These are phyloP conservation scores for Sabuloglossum arenarium DNA, from an alignment of 495 filamentous ascomycete species.

Conservation along the genomic window DNA sequence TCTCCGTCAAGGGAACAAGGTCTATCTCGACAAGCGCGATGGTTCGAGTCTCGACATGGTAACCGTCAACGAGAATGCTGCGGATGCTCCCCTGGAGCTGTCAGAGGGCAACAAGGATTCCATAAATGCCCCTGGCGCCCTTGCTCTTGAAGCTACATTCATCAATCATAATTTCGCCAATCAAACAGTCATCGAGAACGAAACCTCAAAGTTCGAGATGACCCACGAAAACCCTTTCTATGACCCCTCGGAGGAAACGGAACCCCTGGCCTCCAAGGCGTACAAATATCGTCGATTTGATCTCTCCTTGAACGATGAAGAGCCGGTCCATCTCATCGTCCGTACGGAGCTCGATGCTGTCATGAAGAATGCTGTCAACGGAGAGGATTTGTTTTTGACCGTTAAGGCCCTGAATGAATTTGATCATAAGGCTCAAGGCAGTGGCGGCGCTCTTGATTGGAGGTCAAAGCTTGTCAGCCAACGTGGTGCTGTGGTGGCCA, in stretches of 20 bases:
- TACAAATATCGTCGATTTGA: constrained; percentile 98
- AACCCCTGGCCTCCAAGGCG: constrained; percentile 79
- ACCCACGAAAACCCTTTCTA: constrained; percentile 91
- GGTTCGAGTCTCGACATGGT: constrained; percentile 87
- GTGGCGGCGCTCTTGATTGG: constrained; percentile 90
- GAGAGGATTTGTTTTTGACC: constrained; percentile 73
- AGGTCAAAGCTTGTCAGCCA: constrained; percentile 77
- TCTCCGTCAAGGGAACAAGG: constrained; percentile 71
- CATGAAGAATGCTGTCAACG: constrained; percentile 74
- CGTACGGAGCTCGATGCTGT: constrained; percentile 93
- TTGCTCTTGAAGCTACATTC: constrained; percentile 91
- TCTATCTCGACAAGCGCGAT: constrained; percentile 96
- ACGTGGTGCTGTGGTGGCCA: constrained; percentile 88
- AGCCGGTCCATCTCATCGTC: constrained; percentile 78
- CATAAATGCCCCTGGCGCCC: constrained; percentile 76
- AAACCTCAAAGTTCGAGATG: constrained; percentile 58
- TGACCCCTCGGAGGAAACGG: constrained; percentile 77
- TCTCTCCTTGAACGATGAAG: constrained; percentile 74
- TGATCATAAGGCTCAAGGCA: constrained; percentile 88
- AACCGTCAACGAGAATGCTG: constrained; percentile 97
- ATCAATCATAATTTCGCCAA: constrained; percentile 99
- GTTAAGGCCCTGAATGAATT: constrained; percentile 98
- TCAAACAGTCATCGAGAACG: constrained; percentile 72
- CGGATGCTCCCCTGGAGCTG: constrained; percentile 77
- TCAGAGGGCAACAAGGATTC: constrained; percentile 83